A percentile compares a stretch with the other conserved stretches of the same genome.
Conservation (phyloP, 352 stramenopile genomes). For the Pythium apleroticum region DNA sequence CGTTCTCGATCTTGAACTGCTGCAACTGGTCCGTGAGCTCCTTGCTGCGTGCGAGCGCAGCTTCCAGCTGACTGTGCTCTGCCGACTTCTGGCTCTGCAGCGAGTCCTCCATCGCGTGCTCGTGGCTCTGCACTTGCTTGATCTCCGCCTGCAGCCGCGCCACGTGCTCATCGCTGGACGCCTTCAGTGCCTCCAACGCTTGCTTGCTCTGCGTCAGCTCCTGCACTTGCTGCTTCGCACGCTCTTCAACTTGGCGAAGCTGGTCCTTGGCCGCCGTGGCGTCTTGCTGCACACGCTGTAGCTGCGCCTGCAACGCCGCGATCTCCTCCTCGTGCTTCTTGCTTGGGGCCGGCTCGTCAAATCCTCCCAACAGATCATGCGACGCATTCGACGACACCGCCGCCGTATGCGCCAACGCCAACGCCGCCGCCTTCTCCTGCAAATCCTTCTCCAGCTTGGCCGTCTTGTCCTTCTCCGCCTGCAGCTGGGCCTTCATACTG, state of each 20-base stretch:
- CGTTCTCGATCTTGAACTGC: conserved; percentile 76
- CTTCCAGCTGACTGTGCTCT: conserved; percentile 39
- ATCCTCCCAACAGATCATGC: conserved; percentile 6
- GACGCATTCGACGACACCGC: conserved; percentile 20
- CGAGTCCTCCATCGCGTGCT: conserved; percentile 35
- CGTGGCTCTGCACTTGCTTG: conserved; percentile 32
- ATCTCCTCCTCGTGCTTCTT: conserved; percentile 38
- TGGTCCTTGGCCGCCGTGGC: conserved; percentile 21
- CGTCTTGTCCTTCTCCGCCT: conserved; percentile 59
- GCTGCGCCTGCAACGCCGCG: conserved; percentile 35
- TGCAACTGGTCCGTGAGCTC: conserved; percentile 52
- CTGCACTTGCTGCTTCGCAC: conserved; percentile 27
- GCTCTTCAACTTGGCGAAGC: conserved; percentile 36
- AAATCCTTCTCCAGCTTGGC: conserved; percentile 51
- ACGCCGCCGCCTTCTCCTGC: conserved; percentile 38
- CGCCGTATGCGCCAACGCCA: conserved; percentile 21
- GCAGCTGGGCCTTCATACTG: conserved; percentile 61
- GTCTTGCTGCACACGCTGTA: conserved; percentile 28
- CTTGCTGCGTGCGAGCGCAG: conserved; percentile 30
- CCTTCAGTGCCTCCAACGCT: conserved; percentile 44
- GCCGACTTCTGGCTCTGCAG: conserved; percentile 24
- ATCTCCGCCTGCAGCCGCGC: conserved; percentile 40
- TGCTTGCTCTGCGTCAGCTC: conserved; percentile 38
- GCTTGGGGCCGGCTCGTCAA: conserved; percentile 22
- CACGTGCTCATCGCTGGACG: conserved; percentile 38